Evolutionary conservation across 441 rosid genomes (phyloP).

Genomic region (Populus trichocarpa): DNA sequence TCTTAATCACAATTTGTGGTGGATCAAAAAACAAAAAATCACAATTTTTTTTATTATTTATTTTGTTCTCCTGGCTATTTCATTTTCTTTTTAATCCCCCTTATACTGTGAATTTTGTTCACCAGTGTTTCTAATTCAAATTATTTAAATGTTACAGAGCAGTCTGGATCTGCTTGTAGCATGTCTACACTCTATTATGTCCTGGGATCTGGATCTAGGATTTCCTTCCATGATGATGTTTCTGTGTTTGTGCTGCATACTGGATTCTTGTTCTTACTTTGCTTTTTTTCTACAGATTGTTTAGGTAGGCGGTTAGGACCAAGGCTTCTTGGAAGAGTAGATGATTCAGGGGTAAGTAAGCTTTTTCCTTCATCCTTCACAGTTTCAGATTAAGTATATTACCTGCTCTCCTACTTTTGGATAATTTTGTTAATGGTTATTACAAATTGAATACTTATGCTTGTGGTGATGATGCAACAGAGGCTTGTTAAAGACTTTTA

Average conservation of each 20-base stretch:
- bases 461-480: conserved; percentile 47
- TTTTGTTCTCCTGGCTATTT: neutral
- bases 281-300: conserved; percentile 63
- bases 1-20: neutral
- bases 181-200: neutral
- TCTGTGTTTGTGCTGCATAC: conserved; percentile 16
- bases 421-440: conserved; percentile 17
- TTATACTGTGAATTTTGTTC: neutral
- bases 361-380: conserved; percentile 6
- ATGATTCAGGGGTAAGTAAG: conserved; percentile 87
- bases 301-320: conserved; percentile 99
- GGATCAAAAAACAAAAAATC: neutral
- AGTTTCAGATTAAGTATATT: neutral
- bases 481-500: conserved; percentile 81
- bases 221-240: conserved; percentile 1
- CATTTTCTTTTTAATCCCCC: neutral
- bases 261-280: conserved; percentile 18
- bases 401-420: neutral
- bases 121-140: neutral
- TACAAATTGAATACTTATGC: conserved; percentile 23
- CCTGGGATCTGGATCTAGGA: neutral
- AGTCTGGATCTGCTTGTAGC: neutral
- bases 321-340: conserved; percentile 79
- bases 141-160: neutral
- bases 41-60: neutral